These are phyloP conservation scores for Vicia sativa DNA, from an alignment of 306 rosid species.

Conservation along the genomic window DNA sequence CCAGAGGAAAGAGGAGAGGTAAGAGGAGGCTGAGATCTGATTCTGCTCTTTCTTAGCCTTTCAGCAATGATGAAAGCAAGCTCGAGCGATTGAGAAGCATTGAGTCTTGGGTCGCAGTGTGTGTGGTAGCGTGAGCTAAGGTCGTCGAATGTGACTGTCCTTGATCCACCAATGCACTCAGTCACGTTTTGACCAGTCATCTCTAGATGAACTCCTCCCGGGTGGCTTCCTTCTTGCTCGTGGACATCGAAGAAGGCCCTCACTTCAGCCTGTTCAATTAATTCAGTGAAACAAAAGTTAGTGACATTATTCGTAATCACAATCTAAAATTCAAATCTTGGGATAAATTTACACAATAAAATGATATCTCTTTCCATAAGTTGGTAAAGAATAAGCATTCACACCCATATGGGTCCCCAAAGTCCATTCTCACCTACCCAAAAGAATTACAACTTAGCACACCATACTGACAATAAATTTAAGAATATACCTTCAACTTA, in stretches of 20 bases:
- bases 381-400: slow-evolving; percentile 25
- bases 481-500: background rate
- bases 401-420: slow-evolving; percentile 31
- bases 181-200: slow-evolving; percentile 99
- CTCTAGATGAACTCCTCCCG: slow-evolving; percentile 96
- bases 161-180: slow-evolving; percentile 97
- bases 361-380: slow-evolving; percentile 24
- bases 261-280: slow-evolving; percentile 72
- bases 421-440: slow-evolving; percentile 41
- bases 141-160: slow-evolving; percentile 91
- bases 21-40: slow-evolving; percentile 61
- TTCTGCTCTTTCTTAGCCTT: slow-evolving; percentile 85
- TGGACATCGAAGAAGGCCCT: slow-evolving; percentile 98
- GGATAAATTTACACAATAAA: background rate
- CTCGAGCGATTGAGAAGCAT: slow-evolving; percentile 97
- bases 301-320: slow-evolving; percentile 30
- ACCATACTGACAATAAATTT: background rate
- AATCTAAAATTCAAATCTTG: slow-evolving; percentile 14
- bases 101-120: slow-evolving; percentile 97
- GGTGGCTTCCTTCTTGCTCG: slow-evolving; percentile 98
- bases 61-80: slow-evolving; percentile 96
- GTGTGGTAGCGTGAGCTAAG: slow-evolving; percentile 97
- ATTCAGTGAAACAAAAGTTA: slow-evolving; percentile 25
- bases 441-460: slow-evolving; percentile 28
- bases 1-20: slow-evolving; percentile 44